phyloP scores from a whole-genome alignment of 1,284 basidiomycete species.

The Meira nashicola region DNA sequence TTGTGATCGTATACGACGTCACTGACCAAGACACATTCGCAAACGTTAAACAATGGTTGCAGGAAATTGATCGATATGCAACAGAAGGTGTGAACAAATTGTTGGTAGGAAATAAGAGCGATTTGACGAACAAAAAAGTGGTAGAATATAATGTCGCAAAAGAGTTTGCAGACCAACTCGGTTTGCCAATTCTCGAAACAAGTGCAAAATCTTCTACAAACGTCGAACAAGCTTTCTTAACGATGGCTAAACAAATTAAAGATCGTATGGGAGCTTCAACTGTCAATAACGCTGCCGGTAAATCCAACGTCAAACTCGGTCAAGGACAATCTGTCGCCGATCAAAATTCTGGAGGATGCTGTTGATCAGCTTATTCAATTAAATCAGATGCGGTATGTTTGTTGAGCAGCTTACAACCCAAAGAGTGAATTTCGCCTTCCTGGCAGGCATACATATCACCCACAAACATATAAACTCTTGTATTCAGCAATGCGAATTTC shows the following conservation, averaged over 20 bases:
- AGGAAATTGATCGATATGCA: conserved; percentile 98
- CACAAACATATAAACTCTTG: too few relatives aligned
- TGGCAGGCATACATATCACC: too few relatives aligned
- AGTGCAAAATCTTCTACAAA: conserved; percentile 56
- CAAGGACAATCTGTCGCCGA: conserved; percentile 47
- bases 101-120: conserved; percentile 95
- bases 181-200: conserved; percentile 56
- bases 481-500: too few relatives aligned
- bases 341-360: conserved; percentile 45
- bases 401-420: too few relatives aligned
- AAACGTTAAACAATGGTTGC: conserved; percentile 99
- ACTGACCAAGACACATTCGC: conserved; percentile 91
- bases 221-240: conserved; percentile 57
- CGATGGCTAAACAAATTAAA: conserved; percentile 56
- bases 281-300: conserved; percentile 43
- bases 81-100: conserved; percentile 98
- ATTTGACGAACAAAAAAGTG: conserved; percentile 96
- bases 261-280: conserved; percentile 51
- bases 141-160: conserved; percentile 96
- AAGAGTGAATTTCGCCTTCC: too few relatives aligned
- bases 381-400: too few relatives aligned
- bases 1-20: conserved; percentile 98
- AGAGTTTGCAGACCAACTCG: conserved; percentile 54
- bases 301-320: conserved; percentile 50
- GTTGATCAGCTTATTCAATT: conserved; percentile 16